Evolutionary conservation across 2,329 filamentous ascomycete species (phyloP).

Genomic region (Simplicillium aogashimaense): DNA sequence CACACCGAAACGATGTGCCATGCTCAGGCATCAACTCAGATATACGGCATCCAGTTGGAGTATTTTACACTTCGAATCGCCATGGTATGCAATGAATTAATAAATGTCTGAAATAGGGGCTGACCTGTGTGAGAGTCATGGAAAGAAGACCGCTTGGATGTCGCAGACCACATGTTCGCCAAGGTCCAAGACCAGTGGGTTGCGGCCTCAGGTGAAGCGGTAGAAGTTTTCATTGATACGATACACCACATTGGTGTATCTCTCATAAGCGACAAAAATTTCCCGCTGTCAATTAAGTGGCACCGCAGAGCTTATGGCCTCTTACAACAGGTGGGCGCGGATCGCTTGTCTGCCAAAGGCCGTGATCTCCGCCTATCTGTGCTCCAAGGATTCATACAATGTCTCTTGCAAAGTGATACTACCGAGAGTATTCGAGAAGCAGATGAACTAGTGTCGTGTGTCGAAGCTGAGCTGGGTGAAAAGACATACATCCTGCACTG

Average conservation of each 20-base stretch:
- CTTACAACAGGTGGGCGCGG: constrained; percentile 36
- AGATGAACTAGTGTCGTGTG: constrained; percentile 42
- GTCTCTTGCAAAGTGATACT: constrained; percentile 37
- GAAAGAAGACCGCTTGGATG: constrained; percentile 61
- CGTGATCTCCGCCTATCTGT: constrained; percentile 57
- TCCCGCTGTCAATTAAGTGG: constrained; percentile 57
- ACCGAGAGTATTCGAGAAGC: constrained; percentile 39
- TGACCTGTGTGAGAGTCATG: constrained; percentile 47
- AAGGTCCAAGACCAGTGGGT: constrained; percentile 31
- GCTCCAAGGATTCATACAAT: constrained; percentile 51
- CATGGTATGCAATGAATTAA: constrained; percentile 37
- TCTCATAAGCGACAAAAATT: constrained; percentile 20
- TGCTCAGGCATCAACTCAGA: too few species aligned
- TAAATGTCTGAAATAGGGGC: constrained; percentile 6
- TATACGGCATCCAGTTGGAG: constrained; percentile 23
- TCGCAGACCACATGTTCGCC: constrained; percentile 68
- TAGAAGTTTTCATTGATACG: neutral
- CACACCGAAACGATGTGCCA: too few species aligned
- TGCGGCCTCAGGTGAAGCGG: neutral
- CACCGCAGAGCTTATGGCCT: constrained; percentile 55
- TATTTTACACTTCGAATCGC: constrained; percentile 57
- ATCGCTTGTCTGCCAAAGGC: constrained; percentile 21
- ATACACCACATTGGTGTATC: neutral
- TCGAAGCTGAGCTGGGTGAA: constrained; percentile 54
- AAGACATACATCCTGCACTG: constrained; percentile 58